These are phyloP conservation scores for Trametes elegans DNA, from an alignment of 768 basidiomycete species.

Conservation along the genomic window DNA sequence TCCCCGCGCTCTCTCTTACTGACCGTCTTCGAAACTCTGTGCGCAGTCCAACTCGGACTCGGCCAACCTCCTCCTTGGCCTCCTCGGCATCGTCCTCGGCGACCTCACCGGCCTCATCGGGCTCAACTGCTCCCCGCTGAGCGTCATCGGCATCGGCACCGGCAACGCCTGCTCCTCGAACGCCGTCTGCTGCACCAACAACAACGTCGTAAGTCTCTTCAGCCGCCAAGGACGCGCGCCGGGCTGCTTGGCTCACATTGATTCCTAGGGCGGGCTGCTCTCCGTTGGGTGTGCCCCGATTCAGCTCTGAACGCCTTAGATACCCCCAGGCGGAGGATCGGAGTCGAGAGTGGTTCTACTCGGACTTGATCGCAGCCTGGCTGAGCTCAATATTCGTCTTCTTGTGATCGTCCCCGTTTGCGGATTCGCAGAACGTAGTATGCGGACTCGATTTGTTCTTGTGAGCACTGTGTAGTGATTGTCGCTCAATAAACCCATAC, in stretches of 20 bases:
- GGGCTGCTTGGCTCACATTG: neutral
- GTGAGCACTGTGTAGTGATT: no score
- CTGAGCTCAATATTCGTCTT: no score
- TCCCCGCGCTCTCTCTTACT: neutral
- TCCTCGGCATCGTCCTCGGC: constrained; percentile 17
- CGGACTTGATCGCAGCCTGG: no score
- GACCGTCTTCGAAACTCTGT: neutral
- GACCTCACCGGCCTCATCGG: constrained; percentile 15
- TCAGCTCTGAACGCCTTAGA: neutral
- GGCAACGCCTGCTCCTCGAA: constrained; percentile 12
- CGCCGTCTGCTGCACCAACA: constrained; percentile 20
- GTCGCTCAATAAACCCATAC: no score
- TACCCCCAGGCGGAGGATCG: no score
- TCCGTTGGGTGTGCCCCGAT: constrained; percentile 2
- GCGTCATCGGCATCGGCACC: constrained; percentile 13
- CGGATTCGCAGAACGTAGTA: no score
- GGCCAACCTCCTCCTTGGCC: constrained; percentile 1
- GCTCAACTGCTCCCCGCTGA: constrained; percentile 17
- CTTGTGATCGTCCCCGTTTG: no score
- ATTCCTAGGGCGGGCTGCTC: neutral
- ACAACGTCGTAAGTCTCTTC: constrained; percentile 6
- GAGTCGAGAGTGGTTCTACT: no score
- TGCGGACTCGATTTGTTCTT: no score
- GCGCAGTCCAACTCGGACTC: constrained; percentile 2
- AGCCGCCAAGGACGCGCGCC: neutral